Base-by-base conservation (phyloP, 2,329 filamentous ascomycete species). In the Sporothrix humicola region DNA sequence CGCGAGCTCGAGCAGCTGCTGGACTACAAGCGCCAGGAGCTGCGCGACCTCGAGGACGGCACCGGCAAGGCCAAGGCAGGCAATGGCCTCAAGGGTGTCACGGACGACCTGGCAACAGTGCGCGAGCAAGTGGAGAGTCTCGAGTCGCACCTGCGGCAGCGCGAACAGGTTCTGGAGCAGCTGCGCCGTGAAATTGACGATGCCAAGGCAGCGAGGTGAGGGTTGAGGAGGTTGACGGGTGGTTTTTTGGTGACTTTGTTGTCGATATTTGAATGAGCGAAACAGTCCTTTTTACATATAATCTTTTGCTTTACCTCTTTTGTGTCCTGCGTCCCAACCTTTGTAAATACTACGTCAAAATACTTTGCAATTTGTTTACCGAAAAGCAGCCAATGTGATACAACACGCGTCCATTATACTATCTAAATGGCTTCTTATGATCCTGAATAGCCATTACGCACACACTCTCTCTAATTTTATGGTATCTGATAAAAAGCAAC, bases 111-210 rank as follows among this genome's bases (percentile, higher is more conserved):
- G 80, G 88, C 92, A 78, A 93, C 93, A 63, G 93, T 99, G n/a
- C 91, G 89, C 79, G 95, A 98, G 83, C 95, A 99, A 85, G 91
- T 99, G 1, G 94, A 98, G 77, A 94, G 95, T 0, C 82, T 99
- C 77, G 94, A 97, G 84, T 84, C 86, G 75, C 96, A 99, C 85
- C 83, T 98, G 79, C 87, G 89, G 79, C 90, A 90, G 77, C 87
- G 96, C 75, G 89, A 95, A 82, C 89, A 91, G 77, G 89, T 91
- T 44, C 84, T 99, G 78, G 90, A 92, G 66, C 92, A 93, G 81
- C 80, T 98, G 72, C 94, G 93, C 80, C 69, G 54, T 13, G 74
- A 98, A 83, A 92, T 98, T 82, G 94, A 98, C 79, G 91, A 93
- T 26, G 95, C 95, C 87, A 96, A 93, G 85, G 75, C 86, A 85